Percentiles rank a stretch among this genome's conserved stretches.
These are phyloP conservation scores for Rhodotorula sp. DNA, from an alignment of 1,284 basidiomycete genomes.

Conservation along the genomic window DNA sequence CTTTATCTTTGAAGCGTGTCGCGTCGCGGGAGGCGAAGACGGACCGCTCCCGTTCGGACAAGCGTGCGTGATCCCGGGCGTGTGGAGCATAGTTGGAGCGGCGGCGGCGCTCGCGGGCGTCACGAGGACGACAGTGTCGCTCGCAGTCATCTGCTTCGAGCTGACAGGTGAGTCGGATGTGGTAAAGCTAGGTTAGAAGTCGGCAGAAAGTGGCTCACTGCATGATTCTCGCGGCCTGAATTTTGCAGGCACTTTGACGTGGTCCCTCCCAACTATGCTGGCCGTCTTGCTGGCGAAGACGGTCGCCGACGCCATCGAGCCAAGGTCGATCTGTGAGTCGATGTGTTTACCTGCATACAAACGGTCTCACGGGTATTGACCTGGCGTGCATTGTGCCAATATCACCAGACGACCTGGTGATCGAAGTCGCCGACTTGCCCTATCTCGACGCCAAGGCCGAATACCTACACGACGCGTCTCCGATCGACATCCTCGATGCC, in stretches of 20 bases:
- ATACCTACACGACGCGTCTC: conserved; percentile 33
- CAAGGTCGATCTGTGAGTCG: conserved; percentile 41
- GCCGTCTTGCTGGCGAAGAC: conserved; percentile 85
- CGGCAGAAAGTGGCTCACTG: no score
- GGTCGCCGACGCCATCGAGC: conserved; percentile 48
- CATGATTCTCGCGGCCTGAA: background rate
- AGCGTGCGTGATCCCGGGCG: conserved; percentile 48
- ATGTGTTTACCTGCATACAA: conserved; percentile 54
- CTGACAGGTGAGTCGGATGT: conserved; percentile 58
- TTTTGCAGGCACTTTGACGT: conserved; percentile 67
- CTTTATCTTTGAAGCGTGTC: conserved; percentile 58
- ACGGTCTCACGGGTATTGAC: conserved; percentile 63
- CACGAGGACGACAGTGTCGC: conserved; percentile 76
- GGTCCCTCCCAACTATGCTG: conserved; percentile 92
- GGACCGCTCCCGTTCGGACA: conserved; percentile 44
- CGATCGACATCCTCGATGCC: conserved; percentile 54
- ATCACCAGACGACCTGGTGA: conserved; percentile 90
- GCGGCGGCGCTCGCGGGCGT: conserved; percentile 52
- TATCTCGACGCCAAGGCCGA: conserved; percentile 65
- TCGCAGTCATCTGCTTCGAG: conserved; percentile 97
- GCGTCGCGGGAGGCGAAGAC: conserved; percentile 14
- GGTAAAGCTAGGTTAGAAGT: background rate
- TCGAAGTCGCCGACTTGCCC: conserved; percentile 79
- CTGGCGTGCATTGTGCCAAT: conserved; percentile 45
- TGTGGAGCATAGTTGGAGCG: conserved; percentile 56